A percentile compares a stretch with the other conserved stretches of the same genome.
Conservation (phyloP, 108 stramenopile genomes). For the Hondaea fermentalgiana region DNA sequence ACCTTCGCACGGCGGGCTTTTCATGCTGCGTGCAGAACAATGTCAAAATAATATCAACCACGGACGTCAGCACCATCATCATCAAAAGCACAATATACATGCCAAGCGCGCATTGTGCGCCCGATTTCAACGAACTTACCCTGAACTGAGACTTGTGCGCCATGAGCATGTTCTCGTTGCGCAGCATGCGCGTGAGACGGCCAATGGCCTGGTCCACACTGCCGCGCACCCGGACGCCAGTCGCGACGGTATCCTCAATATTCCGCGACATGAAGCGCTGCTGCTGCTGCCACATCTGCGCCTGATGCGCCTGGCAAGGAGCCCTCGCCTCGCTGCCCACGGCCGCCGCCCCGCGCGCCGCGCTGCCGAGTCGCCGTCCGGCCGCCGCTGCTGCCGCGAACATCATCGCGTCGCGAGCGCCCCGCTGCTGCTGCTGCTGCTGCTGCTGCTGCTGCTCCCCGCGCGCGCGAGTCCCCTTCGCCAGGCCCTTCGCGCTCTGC, state of each 20-base stretch:
- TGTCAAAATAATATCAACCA: not conserved
- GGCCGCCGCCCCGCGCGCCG: too few relatives aligned
- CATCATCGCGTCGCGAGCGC: too few relatives aligned
- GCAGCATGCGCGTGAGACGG: not conserved
- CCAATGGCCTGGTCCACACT: not conserved
- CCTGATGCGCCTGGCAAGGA: too few relatives aligned
- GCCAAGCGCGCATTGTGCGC: not conserved
- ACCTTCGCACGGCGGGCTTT: not conserved
- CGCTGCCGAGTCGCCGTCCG: too few relatives aligned
- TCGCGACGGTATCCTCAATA: not conserved
- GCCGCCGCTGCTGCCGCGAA: too few relatives aligned
- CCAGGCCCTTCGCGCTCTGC: too few relatives aligned
- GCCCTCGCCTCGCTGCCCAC: too few relatives aligned
- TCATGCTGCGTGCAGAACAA: not conserved
- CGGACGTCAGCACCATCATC: not conserved
- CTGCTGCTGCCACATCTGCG: too few relatives aligned
- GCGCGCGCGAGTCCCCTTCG: too few relatives aligned
- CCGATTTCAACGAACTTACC: not conserved
- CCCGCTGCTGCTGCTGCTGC: too few relatives aligned
- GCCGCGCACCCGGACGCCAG: not conserved
- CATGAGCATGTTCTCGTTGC: not conserved
- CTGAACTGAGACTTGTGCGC: not conserved
- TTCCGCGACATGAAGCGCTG: not conserved
- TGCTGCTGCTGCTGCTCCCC: too few relatives aligned
- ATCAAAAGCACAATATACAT: not conserved